phyloP scores from a whole-genome alignment of 805 yeast genomes.

The Ogataea trehalophila region DNA sequence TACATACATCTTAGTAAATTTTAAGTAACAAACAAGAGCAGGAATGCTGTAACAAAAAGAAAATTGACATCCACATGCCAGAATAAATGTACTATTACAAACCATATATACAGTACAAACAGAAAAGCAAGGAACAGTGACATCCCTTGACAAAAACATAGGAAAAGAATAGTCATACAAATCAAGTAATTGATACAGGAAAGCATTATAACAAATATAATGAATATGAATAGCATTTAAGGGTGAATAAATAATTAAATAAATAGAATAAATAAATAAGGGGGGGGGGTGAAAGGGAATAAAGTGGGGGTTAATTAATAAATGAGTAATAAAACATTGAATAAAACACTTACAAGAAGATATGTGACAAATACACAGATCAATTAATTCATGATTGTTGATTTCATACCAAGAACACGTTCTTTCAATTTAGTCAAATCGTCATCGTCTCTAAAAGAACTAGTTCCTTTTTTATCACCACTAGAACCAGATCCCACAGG shows the following conservation, averaged over 20 bases:
- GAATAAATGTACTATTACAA: too few relatives aligned
- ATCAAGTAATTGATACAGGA: background rate
- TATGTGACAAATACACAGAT: too few relatives aligned
- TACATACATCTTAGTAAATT: too few relatives aligned
- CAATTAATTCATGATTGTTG: constrained; percentile 9
- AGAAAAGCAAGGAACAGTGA: background rate
- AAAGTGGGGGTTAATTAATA: background rate
- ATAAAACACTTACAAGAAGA: too few relatives aligned
- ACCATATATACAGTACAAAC: too few relatives aligned
- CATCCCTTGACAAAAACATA: too few relatives aligned
- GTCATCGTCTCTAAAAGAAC: constrained; percentile 26
- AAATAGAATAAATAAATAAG: constrained; percentile 1
- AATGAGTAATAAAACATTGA: background rate
- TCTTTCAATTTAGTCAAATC: constrained; percentile 27
- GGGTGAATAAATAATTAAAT: background rate
- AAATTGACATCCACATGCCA: too few relatives aligned
- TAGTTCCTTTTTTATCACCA: constrained; percentile 7
- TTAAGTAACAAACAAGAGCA: too few relatives aligned
- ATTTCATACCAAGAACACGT: constrained; percentile 26
- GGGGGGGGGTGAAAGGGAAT: constrained; percentile 1
- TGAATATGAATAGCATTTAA: background rate
- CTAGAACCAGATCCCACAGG: background rate
- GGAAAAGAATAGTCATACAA: background rate
- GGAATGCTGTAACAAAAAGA: too few relatives aligned
- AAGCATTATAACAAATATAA: background rate